These are phyloP conservation scores for Spergularia marina DNA, from an alignment of 148 eudicot species.

Conservation along the genomic window DNA sequence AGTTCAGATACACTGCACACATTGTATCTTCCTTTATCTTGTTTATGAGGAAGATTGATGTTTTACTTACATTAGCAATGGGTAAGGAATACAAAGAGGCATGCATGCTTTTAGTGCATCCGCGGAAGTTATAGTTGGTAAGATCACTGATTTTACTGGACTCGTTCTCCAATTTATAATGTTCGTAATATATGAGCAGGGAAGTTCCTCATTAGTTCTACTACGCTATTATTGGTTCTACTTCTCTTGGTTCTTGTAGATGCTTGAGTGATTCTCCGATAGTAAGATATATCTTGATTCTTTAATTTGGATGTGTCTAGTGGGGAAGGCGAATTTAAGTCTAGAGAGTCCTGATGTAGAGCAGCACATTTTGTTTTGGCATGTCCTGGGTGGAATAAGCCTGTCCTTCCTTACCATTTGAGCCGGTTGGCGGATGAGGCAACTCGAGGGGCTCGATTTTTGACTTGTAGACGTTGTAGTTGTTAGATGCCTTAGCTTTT, in stretches of 20 bases:
- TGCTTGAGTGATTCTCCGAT: neutral
- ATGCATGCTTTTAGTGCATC: slow-evolving; percentile 54
- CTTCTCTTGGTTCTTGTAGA: neutral
- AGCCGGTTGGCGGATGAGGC: too few species aligned
- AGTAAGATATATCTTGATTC: neutral
- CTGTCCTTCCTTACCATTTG: too few species aligned
- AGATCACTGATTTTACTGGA: slow-evolving; percentile 19
- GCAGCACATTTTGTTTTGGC: too few species aligned
- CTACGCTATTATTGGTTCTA: neutral
- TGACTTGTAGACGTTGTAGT: too few species aligned
- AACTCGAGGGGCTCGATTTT: too few species aligned
- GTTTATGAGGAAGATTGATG: slow-evolving; percentile 38
- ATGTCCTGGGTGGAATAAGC: too few species aligned
- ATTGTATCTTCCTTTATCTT: slow-evolving; percentile 60
- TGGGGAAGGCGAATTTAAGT: too few species aligned
- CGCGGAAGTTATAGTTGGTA: slow-evolving; percentile 16
- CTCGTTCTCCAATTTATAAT: slow-evolving; percentile 8
- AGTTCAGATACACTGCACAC: slow-evolving; percentile 46
- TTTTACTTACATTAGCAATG: slow-evolving; percentile 58
- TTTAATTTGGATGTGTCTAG: neutral
- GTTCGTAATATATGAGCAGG: slow-evolving; percentile 18
- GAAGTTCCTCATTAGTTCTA: slow-evolving; percentile 14
- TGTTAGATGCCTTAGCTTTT: too few species aligned
- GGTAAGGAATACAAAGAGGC: slow-evolving; percentile 41
- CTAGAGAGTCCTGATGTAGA: too few species aligned